Percentiles rank a stretch among this genome's conserved stretches.
Evolutionary conservation across 23 red algal genomes (phyloP).

Genomic region (Cyanidiococcus yangmingshanensis): DNA sequence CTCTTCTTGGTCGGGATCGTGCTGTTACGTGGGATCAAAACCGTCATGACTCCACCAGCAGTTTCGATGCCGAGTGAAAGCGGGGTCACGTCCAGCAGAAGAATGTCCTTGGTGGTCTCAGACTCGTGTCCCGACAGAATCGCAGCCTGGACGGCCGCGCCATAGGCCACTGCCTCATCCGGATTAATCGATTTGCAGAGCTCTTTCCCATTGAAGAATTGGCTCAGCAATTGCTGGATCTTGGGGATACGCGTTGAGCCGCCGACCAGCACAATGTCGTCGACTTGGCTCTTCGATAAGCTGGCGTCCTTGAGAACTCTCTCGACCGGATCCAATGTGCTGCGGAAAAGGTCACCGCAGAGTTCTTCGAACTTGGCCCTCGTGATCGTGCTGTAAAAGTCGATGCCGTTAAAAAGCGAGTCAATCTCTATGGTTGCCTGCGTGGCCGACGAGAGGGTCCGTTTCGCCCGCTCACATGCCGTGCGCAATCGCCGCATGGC

Average conservation of each 20-base stretch:
- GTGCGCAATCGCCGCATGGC: constrained; percentile 83
- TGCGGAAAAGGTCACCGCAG: constrained; percentile 95
- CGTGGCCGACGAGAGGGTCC: constrained; percentile 81
- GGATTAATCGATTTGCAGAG: constrained; percentile 99
- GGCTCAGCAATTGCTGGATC: constrained; percentile 74
- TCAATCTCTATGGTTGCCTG: constrained; percentile 98
- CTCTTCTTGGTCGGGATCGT: constrained; percentile 99
- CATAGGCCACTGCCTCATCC: constrained; percentile 97
- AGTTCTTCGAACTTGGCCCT: constrained; percentile 99
- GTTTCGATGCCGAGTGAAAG: constrained; percentile 97
- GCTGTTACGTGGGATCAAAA: constrained; percentile 91
- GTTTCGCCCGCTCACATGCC: constrained; percentile 96
- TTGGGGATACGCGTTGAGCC: constrained; percentile 99
- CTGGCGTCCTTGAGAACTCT: constrained; percentile 78
- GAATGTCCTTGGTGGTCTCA: constrained; percentile 82
- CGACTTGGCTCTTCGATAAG: constrained; percentile 86
- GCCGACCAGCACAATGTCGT: constrained; percentile 95
- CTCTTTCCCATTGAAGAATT: constrained; percentile 99
- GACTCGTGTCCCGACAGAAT: constrained; percentile 90
- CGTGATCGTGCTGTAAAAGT: constrained; percentile 93
- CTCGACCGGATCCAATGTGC: constrained; percentile 88
- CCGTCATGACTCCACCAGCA: constrained; percentile 96
- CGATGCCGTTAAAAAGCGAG: constrained; percentile 84
- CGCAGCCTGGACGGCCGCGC: constrained; percentile 92
- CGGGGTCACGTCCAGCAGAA: constrained; percentile 96